Conservation (phyloP, 2,329 filamentous ascomycete genomes). For the Epichloe bromicola region DNA sequence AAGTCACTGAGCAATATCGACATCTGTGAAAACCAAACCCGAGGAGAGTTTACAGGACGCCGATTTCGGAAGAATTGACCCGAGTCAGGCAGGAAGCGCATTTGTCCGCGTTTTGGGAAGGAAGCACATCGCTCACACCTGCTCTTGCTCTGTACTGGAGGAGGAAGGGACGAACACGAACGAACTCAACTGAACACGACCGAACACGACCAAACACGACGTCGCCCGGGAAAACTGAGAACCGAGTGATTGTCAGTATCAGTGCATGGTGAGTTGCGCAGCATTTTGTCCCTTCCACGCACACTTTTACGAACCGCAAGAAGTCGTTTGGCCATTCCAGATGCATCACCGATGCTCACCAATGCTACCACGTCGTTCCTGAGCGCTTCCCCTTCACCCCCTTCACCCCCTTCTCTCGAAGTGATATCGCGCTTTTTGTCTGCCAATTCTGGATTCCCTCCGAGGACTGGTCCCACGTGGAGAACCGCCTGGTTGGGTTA, state of each 20-base stretch:
- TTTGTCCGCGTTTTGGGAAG: too few relatives aligned
- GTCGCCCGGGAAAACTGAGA: too few relatives aligned
- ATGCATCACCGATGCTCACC: too few relatives aligned
- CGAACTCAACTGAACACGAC: too few relatives aligned
- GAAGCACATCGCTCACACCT: too few relatives aligned
- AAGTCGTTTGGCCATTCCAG: neutral
- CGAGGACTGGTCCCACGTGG: slow-evolving; percentile 4
- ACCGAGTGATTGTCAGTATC: neutral
- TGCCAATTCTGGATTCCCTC: neutral
- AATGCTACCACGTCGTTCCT: neutral
- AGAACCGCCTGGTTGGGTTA: slow-evolving; percentile 5
- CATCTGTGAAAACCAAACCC: too few relatives aligned
- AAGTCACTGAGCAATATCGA: too few relatives aligned
- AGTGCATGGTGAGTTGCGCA: neutral
- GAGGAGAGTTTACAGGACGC: too few relatives aligned
- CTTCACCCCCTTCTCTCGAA: neutral
- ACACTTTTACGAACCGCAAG: neutral
- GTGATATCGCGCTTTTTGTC: neutral
- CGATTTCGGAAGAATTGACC: too few relatives aligned
- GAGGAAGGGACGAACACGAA: too few relatives aligned
- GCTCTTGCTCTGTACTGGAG: too few relatives aligned
- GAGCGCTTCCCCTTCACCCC: neutral
- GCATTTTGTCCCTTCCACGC: neutral
- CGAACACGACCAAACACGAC: too few relatives aligned
- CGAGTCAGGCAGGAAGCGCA: neutral